Conservation (phyloP, 306 rosid genomes). For the Trifolium fragiferum region DNA sequence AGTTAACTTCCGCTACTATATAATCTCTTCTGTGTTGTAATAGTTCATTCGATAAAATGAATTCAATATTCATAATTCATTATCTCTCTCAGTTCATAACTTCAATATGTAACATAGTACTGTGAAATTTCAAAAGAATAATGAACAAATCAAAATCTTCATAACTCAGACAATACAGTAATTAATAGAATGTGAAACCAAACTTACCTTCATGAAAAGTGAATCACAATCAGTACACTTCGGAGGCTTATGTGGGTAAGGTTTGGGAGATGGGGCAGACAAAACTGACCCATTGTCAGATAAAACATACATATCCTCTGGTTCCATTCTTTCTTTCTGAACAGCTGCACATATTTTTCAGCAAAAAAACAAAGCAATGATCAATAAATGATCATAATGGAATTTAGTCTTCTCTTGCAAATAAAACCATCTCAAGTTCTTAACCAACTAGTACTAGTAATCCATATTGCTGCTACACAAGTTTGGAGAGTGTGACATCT, state of each 20-base stretch:
- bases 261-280: constrained; percentile 80
- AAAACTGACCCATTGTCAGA: constrained; percentile 69
- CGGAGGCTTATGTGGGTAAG: constrained; percentile 91
- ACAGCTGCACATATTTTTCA: constrained; percentile 66
- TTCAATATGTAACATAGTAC: constrained; percentile 8
- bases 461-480: not conserved
- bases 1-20: not conserved
- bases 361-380: constrained; percentile 22
- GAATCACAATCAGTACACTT: constrained; percentile 92
- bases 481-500: not conserved
- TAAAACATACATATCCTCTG: constrained; percentile 90
- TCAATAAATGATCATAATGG: constrained; percentile 6
- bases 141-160: constrained; percentile 9
- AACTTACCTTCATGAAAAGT: constrained; percentile 81
- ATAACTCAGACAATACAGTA: constrained; percentile 22
- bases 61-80: constrained; percentile 9
- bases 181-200: constrained; percentile 24
- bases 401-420: constrained; percentile 17
- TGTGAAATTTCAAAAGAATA: constrained; percentile 26
- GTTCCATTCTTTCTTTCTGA: constrained; percentile 95
- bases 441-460: constrained; percentile 14
- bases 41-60: not conserved
- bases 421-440: constrained; percentile 20
- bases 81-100: not conserved
- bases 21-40: not conserved